Base-by-base conservation (phyloP, 2,329 filamentous ascomycete species). In the Aureobasidium sp. region DNA sequence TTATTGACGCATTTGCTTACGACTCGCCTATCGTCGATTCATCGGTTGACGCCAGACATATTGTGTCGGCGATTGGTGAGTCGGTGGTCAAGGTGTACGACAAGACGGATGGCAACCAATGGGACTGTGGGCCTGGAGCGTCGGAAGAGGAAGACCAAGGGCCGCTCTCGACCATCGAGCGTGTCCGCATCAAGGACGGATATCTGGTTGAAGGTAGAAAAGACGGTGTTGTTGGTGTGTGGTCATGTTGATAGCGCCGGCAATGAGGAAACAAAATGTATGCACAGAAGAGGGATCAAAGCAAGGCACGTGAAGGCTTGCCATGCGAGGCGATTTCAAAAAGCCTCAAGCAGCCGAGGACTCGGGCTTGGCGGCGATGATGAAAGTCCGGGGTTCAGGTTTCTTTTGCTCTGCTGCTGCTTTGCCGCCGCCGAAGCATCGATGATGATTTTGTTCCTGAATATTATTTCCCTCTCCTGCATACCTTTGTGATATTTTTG, bases 31-130 rank as follows among this genome's bases (percentile, higher is more conserved):
- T 99, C 61, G 95, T 91, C 33, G 90, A 87, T 78, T 96, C 97
- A 91, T 95, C 95, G 87, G 99, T 99, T 72, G 94, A 99, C 74
- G 77, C 84, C 15, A 86, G 92, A 57, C 85, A 92, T 54, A 99
- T 99, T 66, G 91, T 94, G 35, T 84, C 88, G 57, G 93, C 94
- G 2, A 91, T 91, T 0, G 89, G 92, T 43, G 94, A 97, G 74
- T 86, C 91, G 69, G 90, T 97, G 25, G 92, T 94, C 67, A 99
- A 99, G 77, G 88, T 99, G 62, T 99, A 97, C 76, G 94, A 99
- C 77, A 97, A 97, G 80, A 87, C 90, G 3, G 94, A 99, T 71
- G 91, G 91, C 42, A 81, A 90, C 63, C 94, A 97, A 74, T 99
- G 94, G 94, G 90, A 96, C 73, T 96, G 92, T 74, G 94, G 94